These are phyloP conservation scores for Zea luxurians DNA, from an alignment of 176 grass and related monocot genomes.

Conservation along the genomic window DNA sequence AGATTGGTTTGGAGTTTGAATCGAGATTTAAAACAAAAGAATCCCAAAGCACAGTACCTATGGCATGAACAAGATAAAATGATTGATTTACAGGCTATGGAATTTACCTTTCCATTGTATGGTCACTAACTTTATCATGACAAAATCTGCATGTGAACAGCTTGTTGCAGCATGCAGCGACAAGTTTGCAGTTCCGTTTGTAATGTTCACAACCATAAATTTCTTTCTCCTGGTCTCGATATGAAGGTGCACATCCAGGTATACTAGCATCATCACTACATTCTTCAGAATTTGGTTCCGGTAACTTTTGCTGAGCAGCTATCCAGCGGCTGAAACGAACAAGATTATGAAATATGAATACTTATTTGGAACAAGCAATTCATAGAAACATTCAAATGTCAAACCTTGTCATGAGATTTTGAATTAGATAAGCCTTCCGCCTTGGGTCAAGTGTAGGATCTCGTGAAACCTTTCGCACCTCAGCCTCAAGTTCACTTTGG, in stretches of 20 bases:
- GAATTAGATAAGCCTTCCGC: constrained; percentile 97
- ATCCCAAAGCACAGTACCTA: background rate
- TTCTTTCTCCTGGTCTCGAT: constrained; percentile 67
- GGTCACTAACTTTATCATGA: constrained; percentile 99
- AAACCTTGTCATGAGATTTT: constrained; percentile 99
- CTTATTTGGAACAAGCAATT: constrained; percentile 11
- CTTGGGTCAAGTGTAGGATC: constrained; percentile 95
- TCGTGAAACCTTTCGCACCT: constrained; percentile 94
- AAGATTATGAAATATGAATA: constrained; percentile 37
- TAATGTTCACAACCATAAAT: constrained; percentile 97
- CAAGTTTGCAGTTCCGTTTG: constrained; percentile 95
- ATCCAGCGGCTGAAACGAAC: constrained; percentile 81
- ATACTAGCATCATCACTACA: constrained; percentile 46
- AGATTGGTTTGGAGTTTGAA: constrained; percentile 10
- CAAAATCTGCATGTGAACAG: constrained; percentile 97
- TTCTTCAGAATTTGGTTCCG: constrained; percentile 58
- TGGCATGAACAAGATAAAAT: constrained; percentile 16
- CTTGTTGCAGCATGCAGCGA: constrained; percentile 93
- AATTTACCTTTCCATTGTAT: constrained; percentile 92
- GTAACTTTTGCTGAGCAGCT: constrained; percentile 97
- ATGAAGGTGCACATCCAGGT: constrained; percentile 81
- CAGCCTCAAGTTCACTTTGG: constrained; percentile 93
- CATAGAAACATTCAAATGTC: constrained; percentile 30
- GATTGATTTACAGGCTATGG: constrained; percentile 10
- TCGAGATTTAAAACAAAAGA: constrained; percentile 16